Percentiles rank a stretch among this genome's conserved stretches.
phyloP scores from a whole-genome alignment of 2,329 filamentous ascomycete genomes.

The Cercospora sp. region DNA sequence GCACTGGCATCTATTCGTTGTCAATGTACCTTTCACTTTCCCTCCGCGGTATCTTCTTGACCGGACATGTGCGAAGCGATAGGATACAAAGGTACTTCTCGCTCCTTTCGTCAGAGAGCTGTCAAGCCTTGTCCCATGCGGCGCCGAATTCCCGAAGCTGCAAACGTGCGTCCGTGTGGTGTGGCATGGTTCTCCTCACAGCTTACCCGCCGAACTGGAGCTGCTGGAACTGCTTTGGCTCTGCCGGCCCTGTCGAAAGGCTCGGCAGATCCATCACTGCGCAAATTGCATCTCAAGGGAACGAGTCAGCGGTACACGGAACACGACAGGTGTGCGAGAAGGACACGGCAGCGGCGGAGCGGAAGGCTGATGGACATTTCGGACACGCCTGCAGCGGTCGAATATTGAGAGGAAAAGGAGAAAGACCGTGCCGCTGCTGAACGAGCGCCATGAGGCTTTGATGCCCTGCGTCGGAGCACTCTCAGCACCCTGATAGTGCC shows the following conservation, averaged over 20 bases:
- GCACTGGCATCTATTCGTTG: neutral
- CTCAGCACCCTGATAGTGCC: neutral
- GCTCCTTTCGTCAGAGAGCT: neutral
- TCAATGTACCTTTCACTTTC: neutral
- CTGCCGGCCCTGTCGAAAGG: neutral
- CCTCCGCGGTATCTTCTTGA: neutral
- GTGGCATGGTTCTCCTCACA: slow-evolving; percentile 13
- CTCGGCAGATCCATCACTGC: slow-evolving; percentile 4
- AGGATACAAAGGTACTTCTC: neutral
- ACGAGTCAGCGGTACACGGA: slow-evolving; percentile 3
- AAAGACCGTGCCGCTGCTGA: neutral
- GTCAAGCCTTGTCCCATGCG: slow-evolving; percentile 1
- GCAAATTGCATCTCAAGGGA: neutral
- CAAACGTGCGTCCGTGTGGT: slow-evolving; percentile 5
- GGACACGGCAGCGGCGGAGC: neutral
- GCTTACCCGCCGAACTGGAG: slow-evolving; percentile 9
- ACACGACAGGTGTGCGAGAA: neutral
- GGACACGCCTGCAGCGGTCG: neutral
- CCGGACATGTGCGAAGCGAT: neutral
- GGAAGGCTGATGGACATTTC: slow-evolving; percentile 4
- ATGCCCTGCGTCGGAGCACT: neutral
- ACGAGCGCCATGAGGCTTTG: neutral
- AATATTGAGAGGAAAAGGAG: neutral
- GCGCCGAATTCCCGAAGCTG: slow-evolving; percentile 6
- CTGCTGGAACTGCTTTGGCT: neutral